These are phyloP conservation scores for Brassica balearica DNA, from an alignment of 441 rosid species.

Conservation along the genomic window DNA sequence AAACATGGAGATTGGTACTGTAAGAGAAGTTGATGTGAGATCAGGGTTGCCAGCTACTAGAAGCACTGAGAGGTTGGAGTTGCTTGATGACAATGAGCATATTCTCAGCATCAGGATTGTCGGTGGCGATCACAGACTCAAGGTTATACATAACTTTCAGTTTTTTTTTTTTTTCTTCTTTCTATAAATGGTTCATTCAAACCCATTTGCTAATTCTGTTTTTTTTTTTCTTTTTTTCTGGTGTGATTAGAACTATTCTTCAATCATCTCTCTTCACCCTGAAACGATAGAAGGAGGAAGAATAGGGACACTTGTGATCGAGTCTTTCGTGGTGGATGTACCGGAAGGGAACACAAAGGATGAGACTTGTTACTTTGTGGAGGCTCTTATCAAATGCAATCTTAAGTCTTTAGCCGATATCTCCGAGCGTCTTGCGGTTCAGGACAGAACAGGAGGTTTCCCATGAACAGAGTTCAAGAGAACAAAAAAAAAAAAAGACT, in stretches of 20 bases:
- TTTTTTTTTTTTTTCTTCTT: not conserved
- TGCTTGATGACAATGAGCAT: slow-evolving; percentile 71
- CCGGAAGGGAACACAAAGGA: slow-evolving; percentile 75
- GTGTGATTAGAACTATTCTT: slow-evolving; percentile 68
- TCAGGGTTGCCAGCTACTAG: slow-evolving; percentile 78
- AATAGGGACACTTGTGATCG: slow-evolving; percentile 63
- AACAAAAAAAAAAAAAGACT: not conserved
- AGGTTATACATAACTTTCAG: slow-evolving; percentile 42
- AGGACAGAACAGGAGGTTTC: slow-evolving; percentile 64
- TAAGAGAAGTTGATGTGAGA: slow-evolving; percentile 79
- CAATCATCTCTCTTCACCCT: slow-evolving; percentile 70
- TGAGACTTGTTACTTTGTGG: slow-evolving; percentile 78
- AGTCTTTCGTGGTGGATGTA: slow-evolving; percentile 76
- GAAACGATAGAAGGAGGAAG: slow-evolving; percentile 71
- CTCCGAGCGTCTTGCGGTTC: slow-evolving; percentile 80
- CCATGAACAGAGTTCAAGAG: slow-evolving; percentile 54
- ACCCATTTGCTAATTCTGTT: not conserved
- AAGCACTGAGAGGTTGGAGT: slow-evolving; percentile 73
- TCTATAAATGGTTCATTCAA: not conserved
- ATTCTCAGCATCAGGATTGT: slow-evolving; percentile 65
- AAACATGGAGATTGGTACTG: slow-evolving; percentile 65
- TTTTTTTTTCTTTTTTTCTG: not conserved
- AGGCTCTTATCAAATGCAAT: slow-evolving; percentile 73
- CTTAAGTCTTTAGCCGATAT: slow-evolving; percentile 76
- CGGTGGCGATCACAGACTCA: slow-evolving; percentile 83